Base-by-base conservation (phyloP, 139 green algal species). In the Chlamydomonas incerta region DNA sequence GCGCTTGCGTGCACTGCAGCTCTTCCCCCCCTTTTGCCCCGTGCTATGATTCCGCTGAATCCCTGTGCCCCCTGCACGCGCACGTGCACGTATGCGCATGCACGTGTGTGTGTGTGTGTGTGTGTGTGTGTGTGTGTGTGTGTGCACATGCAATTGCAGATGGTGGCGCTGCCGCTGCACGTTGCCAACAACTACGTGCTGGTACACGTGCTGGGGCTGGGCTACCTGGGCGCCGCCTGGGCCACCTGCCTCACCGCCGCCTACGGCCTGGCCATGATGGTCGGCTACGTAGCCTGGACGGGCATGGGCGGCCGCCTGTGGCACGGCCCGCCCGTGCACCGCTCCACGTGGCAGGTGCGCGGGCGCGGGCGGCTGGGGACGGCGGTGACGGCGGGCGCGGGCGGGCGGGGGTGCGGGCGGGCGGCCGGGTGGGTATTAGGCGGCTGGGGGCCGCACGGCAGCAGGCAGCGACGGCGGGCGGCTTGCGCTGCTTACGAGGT, bases 131-230 rank as follows among this genome's bases (percentile, higher is more conserved):
- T 62, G 26, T 62, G 71, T 20, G 10, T 31, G 17, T 50, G 33
- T 31, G 26, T 31, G 26, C 3, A 15, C 17, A 26, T 21, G 26
- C 18, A 2, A 29, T 10, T 34, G 21, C 74, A 83, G 76, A 28
- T 67, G 34, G 3, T 90, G 15, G 85, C 89, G n/a, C 69, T 90
- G 62, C 74, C 60, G 13, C 65, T 91, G 46, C 91, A 94, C 80
- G 35, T 89, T 0, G 76, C n/a, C 26, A 89, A 74, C 73, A 92
- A 88, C 82, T 89, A 83, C 24, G 72, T 94, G 41, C 47, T 91
- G 15, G 83, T 94, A 35, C 52, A 79, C 67, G 50, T 79, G 67
- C 34, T 77, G 67, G 5, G 65, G 0, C 50, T 86, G 31, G 67
- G 80, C 80, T 86, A 86, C 80, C 31, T 86, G 50, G 80, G 80